Conservation (phyloP, 2,329 filamentous ascomycete genomes). For the Albophoma yamanashiensis region DNA sequence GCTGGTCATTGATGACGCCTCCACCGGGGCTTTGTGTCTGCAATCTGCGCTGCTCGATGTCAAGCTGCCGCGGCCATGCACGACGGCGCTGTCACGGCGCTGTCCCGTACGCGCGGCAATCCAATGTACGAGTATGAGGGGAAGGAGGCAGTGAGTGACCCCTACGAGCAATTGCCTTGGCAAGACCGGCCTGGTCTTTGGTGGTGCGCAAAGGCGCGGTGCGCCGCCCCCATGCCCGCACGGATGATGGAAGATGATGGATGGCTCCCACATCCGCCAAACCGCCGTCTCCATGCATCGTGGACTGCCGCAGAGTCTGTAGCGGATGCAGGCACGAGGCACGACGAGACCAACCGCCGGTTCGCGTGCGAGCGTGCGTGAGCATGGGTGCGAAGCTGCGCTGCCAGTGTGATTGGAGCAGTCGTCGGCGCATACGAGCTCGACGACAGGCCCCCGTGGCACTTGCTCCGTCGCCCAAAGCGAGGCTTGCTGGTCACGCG, state of each 20-base stretch:
- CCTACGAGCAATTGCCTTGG: background rate
- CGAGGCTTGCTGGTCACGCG: background rate
- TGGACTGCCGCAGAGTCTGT: background rate
- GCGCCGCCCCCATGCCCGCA: too few relatives aligned
- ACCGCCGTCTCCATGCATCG: background rate
- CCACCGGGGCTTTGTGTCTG: background rate
- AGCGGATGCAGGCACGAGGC: constrained; percentile 1
- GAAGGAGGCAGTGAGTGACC: background rate
- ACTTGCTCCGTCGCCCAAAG: background rate
- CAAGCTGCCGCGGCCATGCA: background rate
- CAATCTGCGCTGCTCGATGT: background rate
- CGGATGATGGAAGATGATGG: too few relatives aligned
- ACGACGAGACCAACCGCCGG: too few relatives aligned
- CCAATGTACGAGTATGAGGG: too few relatives aligned
- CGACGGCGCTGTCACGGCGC: background rate
- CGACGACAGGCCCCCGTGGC: background rate
- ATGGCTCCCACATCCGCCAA: background rate
- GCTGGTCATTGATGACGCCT: background rate
- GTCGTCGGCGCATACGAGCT: background rate
- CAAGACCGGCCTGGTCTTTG: too few relatives aligned
- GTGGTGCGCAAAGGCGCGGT: background rate
- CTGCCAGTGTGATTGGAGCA: background rate
- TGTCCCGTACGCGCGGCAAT: background rate
- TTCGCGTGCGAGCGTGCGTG: background rate
- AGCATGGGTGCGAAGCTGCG: background rate